Evolutionary conservation across 768 basidiomycete species (phyloP), one percentile per base, ranked within the genome.

Genomic region (Russula virescens): DNA sequence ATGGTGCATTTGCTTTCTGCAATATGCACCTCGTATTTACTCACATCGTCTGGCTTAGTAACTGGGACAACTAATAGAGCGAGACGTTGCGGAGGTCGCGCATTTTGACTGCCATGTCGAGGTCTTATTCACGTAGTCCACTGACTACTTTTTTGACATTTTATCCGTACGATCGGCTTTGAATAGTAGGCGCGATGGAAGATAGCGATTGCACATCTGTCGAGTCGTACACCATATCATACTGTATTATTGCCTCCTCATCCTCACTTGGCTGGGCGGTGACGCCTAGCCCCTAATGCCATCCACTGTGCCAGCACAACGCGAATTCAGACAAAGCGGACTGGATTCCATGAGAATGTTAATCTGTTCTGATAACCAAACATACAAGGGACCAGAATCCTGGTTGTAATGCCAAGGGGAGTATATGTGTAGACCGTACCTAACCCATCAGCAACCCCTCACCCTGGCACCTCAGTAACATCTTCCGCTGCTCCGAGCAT

Each of bases 341-440:
- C 59, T 0, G 89, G 90, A 69, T 91, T 88, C 88, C 38, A 91
- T 85, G 23, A 91, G 75, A 57, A 90, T 69, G 68, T 90, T 91
- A 72, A 90, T 89, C 26, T 90, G 72, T 68, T 91, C 89, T 89
- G 57, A 48, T 16, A 13, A 21, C 16, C 16, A 3, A 19, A 43
- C 26, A n/a, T 14, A 21, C 26, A 55, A 28, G 4, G 14, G 64
- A 10, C 16, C 16, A 40, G 14, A 42, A n/a, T 35, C 34, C 5
- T 35, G 34, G 10, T 35, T n/a, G n/a, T 35, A 5, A 10, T 10
- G 34, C 5, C 34, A 35, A 35, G 10, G 5, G 34, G 34, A 5
- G 34, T 10, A 35, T 35, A 5, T 35, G 40, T 40, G 40, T 40
- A 19, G 34, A 42, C 9, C 34, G 28, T 1, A 6, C 72, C 82